Percentiles rank a stretch among this genome's conserved stretches.
Conservation (phyloP, 2,329 filamentous ascomycete species). For the Aaosphaeria arxii region DNA sequence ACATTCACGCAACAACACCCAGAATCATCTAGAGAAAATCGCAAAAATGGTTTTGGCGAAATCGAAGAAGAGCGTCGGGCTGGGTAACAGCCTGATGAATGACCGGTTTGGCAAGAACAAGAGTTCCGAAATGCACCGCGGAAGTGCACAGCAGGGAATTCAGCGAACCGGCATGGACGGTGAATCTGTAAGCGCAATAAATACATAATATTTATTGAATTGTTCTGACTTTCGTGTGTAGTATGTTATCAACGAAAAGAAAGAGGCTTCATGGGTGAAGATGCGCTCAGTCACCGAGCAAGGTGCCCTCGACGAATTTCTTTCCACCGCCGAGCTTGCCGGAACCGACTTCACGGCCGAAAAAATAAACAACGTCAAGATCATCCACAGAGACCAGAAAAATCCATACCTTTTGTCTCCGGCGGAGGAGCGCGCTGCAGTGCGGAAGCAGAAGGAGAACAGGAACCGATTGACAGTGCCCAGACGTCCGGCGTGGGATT, state of each 20-base stretch:
- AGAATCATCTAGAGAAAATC: slow-evolving; percentile 9
- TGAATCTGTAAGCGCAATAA: slow-evolving; percentile 56
- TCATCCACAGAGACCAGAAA: slow-evolving; percentile 93
- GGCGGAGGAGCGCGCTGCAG: slow-evolving; percentile 73
- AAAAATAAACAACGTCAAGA: slow-evolving; percentile 98
- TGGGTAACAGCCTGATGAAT: slow-evolving; percentile 98
- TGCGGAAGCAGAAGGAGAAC: slow-evolving; percentile 82
- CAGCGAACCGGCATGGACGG: slow-evolving; percentile 71
- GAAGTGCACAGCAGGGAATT: slow-evolving; percentile 61
- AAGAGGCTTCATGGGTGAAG: slow-evolving; percentile 96
- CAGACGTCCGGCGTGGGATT: slow-evolving; percentile 83
- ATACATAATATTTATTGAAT: background rate
- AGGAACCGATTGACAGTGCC: slow-evolving; percentile 80
- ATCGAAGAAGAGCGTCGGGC: slow-evolving; percentile 89
- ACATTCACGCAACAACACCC: slow-evolving; percentile 13
- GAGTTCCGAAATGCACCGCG: slow-evolving; percentile 75
- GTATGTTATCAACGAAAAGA: slow-evolving; percentile 87
- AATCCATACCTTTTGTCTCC: slow-evolving; percentile 90
- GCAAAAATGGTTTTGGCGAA: slow-evolving; percentile 73
- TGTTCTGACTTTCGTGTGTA: slow-evolving; percentile 37
- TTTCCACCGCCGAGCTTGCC: slow-evolving; percentile 93
- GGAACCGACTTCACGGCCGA: slow-evolving; percentile 98
- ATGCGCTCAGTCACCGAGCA: slow-evolving; percentile 99
- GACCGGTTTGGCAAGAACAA: slow-evolving; percentile 96
- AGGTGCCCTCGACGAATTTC: slow-evolving; percentile 91